Conservation (phyloP, 2,329 filamentous ascomycete species). For the Penicillium hordei region DNA sequence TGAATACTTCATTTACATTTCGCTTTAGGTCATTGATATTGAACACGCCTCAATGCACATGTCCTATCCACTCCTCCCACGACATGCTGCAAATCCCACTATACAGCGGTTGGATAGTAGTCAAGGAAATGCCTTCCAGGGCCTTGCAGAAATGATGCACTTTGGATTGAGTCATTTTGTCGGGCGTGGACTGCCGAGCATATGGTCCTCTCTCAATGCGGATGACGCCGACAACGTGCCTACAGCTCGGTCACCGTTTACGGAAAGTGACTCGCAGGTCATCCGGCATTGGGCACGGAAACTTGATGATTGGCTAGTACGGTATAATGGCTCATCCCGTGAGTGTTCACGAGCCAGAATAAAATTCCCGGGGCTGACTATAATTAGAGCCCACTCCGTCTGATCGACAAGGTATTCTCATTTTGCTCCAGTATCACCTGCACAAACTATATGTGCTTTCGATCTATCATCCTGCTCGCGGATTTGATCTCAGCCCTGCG, state of each 20-base stretch:
- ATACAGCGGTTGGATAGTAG: conserved; percentile 23
- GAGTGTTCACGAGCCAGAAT: conserved; percentile 1
- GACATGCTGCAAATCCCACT: conserved; percentile 23
- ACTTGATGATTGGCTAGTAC: conserved; percentile 32
- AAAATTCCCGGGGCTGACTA: not conserved
- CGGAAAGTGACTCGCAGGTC: conserved; percentile 28
- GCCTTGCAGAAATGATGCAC: conserved; percentile 33
- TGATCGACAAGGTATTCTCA: conserved; percentile 32
- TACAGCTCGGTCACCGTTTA: conserved; percentile 23
- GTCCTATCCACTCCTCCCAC: conserved; percentile 30
- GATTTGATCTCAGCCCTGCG: conserved; percentile 29
- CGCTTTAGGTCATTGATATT: conserved; percentile 29
- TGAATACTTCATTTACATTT: not conserved
- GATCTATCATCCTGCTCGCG: conserved; percentile 33
- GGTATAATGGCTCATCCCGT: conserved; percentile 32
- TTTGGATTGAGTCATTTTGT: conserved; percentile 33
- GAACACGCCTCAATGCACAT: conserved; percentile 36
- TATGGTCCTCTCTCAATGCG: conserved; percentile 31
- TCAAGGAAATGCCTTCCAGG: conserved; percentile 28
- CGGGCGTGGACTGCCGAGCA: conserved; percentile 29
- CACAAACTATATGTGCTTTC: conserved; percentile 34
- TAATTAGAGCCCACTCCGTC: conserved; percentile 28
- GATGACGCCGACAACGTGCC: conserved; percentile 13
- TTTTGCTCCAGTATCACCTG: conserved; percentile 33
- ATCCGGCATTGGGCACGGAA: conserved; percentile 31